phyloP scores from a whole-genome alignment of 106 monocot species.

The Triglochin maritima region DNA sequence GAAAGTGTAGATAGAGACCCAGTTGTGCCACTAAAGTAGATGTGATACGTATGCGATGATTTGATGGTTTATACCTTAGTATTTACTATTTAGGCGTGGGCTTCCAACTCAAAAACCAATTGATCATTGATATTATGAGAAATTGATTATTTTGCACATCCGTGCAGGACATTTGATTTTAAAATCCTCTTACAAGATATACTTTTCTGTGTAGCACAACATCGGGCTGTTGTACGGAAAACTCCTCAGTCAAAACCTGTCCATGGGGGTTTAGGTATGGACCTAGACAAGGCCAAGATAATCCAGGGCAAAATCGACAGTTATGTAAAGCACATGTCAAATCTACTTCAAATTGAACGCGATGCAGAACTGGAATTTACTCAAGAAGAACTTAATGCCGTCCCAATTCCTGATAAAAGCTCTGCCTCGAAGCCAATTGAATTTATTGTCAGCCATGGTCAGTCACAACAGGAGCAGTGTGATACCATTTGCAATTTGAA shows the following conservation, averaged over 20 bases:
- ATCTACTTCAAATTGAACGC: slow-evolving; percentile 83
- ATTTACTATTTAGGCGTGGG: no score
- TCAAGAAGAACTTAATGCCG: slow-evolving; percentile 88
- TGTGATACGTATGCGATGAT: no score
- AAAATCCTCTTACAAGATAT: no score
- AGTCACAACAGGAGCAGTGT: slow-evolving; percentile 90
- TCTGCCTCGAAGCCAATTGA: slow-evolving; percentile 60
- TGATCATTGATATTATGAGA: no score
- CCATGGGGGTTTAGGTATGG: slow-evolving; percentile 55
- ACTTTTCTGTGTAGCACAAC: slow-evolving; percentile 45
- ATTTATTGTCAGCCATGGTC: slow-evolving; percentile 87
- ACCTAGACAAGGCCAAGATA: slow-evolving; percentile 45
- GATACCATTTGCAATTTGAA: slow-evolving; percentile 96
- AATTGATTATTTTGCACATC: no score
- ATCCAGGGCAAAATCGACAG: slow-evolving; percentile 62
- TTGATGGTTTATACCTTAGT: no score
- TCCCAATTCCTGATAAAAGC: slow-evolving; percentile 44
- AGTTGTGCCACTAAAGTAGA: no score
- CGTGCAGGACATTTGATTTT: no score
- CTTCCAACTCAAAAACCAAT: no score
- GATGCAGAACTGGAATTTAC: slow-evolving; percentile 95
- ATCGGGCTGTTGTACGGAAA: slow-evolving; percentile 60
- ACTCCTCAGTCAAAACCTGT: slow-evolving; percentile 29
- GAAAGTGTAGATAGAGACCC: no score
- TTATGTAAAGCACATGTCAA: slow-evolving; percentile 78